Base-by-base conservation (phyloP, 768 basidiomycete species). In the Mycena venus region DNA sequence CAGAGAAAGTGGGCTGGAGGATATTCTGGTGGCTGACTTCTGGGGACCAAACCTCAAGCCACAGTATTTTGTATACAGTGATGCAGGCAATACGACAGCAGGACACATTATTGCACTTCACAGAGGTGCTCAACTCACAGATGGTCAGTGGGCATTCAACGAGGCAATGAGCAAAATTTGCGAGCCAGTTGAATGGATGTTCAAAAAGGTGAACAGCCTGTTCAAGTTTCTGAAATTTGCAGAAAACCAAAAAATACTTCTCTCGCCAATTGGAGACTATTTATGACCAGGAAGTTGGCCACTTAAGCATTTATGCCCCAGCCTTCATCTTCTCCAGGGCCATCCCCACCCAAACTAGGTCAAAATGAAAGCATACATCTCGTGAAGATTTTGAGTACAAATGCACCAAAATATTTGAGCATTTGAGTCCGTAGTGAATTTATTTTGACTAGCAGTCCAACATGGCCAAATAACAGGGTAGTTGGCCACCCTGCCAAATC, bases 111-210 rank as follows among this genome's bases (percentile, higher is more conserved):
- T 36, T 12, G 21, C 34, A n/a, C 58, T 34, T 1, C 23, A 59
- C 58, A 34, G 25, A 36, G 32, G 58, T 21, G 21, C 59, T 14
- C 25, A 32, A 19, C 23, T 75, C 21, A 63, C 55, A 1, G 27
- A 23, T 17, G 71, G 32, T 21, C 71, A 75, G 53, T 31, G 3
- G 19, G 23, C 27, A 42, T 75, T 58, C 38, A 75, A 75, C 31
- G 34, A 49, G 29, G 38, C 27, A 8, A 75, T 75, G 75, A 75
- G 75, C 65, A 67, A 68, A 32, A 65, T 74, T 47, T 64, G 42
- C n/a, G 71, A 75, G 42, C 25, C 71, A 9, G 74, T 75, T n/a
- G 71, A 75, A 62, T 75, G 74, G 71, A 42, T 34, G 32, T 67
- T 75, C 32, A 71, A 71, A 47, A 72, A 75, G 56, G 70, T 72